These are phyloP conservation scores for Diaporthe vaccinii DNA, from an alignment of 2,329 filamentous ascomycete genomes.

Conservation along the genomic window DNA sequence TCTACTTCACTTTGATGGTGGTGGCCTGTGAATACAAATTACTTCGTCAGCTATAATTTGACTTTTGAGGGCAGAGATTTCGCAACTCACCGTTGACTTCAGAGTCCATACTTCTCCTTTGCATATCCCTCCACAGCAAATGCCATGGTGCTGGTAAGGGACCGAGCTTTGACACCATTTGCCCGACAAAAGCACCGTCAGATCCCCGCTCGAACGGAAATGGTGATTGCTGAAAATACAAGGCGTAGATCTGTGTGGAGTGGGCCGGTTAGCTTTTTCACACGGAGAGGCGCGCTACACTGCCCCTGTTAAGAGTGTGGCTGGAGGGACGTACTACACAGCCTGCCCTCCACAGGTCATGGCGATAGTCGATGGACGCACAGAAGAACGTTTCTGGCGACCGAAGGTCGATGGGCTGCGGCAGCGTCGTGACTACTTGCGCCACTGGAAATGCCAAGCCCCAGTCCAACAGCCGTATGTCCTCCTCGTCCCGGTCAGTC, in stretches of 20 bases:
- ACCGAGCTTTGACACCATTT: neutral
- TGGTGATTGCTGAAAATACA: neutral
- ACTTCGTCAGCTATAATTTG: neutral
- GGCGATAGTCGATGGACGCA: neutral
- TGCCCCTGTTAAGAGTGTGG: no score
- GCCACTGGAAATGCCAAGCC: neutral
- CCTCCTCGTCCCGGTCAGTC: constrained; percentile 3
- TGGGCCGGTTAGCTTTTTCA: no score
- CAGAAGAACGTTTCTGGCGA: constrained; percentile 22
- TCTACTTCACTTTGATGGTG: neutral
- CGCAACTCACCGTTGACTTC: neutral
- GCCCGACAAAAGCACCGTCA: neutral
- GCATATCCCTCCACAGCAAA: neutral
- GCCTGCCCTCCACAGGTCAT: constrained; percentile 23
- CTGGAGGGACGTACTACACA: constrained; percentile 2
- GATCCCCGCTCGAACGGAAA: neutral
- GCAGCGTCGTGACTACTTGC: neutral
- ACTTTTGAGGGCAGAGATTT: fast-evolving
- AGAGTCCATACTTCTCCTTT: neutral
- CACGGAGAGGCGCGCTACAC: no score
- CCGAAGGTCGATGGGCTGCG: constrained; percentile 10
- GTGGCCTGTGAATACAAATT: neutral
- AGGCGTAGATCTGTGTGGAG: neutral
- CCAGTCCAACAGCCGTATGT: constrained; percentile 13
- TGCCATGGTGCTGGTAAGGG: neutral